A percentile compares a stretch with the other conserved stretches of the same genome.
phyloP scores from a whole-genome alignment of 257 asterid species.

The Nicotiana benthamiana region DNA sequence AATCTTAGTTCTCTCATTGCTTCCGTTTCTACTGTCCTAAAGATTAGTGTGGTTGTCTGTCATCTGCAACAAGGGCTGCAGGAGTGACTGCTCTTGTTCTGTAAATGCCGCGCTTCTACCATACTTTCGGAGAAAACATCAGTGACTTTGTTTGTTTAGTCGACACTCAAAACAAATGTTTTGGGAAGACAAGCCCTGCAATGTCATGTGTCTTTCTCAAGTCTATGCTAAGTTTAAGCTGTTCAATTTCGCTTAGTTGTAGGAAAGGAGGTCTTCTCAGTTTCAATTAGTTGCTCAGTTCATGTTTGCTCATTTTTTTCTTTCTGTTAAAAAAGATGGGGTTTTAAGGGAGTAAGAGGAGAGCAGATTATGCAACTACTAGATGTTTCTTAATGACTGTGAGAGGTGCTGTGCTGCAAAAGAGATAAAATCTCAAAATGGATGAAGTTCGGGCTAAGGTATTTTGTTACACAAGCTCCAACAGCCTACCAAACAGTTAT shows the following conservation, averaged over 20 bases:
- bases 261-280: neutral
- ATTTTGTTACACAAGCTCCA: too few species aligned
- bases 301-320: too few species aligned
- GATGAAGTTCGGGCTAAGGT: too few species aligned
- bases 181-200: neutral
- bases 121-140: neutral
- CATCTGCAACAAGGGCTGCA: neutral
- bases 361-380: too few species aligned
- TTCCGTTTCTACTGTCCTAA: neutral
- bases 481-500: too few species aligned
- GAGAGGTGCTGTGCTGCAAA: too few species aligned
- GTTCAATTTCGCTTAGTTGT: neutral
- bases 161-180: neutral
- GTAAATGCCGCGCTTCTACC: neutral
- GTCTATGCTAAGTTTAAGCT: neutral
- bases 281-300: neutral
- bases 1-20: neutral
- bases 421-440: too few species aligned
- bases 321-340: too few species aligned
- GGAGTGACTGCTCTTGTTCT: neutral
- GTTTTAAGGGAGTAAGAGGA: too few species aligned
- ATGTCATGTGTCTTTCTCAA: neutral
- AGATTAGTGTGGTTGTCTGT: neutral
- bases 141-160: neutral
- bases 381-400: too few species aligned